These are phyloP conservation scores for Alternaria sp. DNA, from an alignment of 2,329 filamentous ascomycete species.

Conservation along the genomic window DNA sequence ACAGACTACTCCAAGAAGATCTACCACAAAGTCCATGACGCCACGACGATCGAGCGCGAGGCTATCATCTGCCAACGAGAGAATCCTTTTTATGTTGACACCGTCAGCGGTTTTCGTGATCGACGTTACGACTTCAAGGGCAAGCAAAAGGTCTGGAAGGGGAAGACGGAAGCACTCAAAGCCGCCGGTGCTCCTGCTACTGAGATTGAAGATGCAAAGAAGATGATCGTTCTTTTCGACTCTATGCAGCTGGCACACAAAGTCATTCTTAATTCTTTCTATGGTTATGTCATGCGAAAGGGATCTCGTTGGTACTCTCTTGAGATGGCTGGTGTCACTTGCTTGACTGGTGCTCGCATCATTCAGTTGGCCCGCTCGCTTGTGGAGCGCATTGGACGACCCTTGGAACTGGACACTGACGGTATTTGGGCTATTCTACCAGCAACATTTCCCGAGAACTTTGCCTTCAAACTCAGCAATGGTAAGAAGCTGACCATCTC, in stretches of 20 bases:
- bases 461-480: conserved; percentile 90
- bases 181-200: conserved; percentile 76
- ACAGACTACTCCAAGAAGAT: conserved; percentile 98
- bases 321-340: conserved; percentile 99
- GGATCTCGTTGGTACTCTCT: conserved; percentile 99
- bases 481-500: conserved; percentile 97
- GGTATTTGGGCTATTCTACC: conserved; percentile 99
- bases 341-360: conserved; percentile 92
- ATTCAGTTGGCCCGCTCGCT: conserved; percentile 95
- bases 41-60: conserved; percentile 89
- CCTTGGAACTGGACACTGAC: conserved; percentile 94
- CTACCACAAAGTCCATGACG: conserved; percentile 98
- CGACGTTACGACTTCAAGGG: conserved; percentile 98
- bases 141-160: conserved; percentile 98
- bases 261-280: conserved; percentile 98
- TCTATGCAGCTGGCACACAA: conserved; percentile 97
- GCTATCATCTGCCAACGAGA: conserved; percentile 98
- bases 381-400: conserved; percentile 91
- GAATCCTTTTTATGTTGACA: conserved; percentile 98
- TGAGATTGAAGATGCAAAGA: conserved; percentile 94
- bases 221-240: conserved; percentile 97
- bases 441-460: conserved; percentile 95
- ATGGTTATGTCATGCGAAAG: conserved; percentile 99
- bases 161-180: conserved; percentile 89
- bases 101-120: conserved; percentile 94